Evolutionary conservation across 1,284 basidiomycete genomes (phyloP).

Genomic region (Puccinia triticina): DNA sequence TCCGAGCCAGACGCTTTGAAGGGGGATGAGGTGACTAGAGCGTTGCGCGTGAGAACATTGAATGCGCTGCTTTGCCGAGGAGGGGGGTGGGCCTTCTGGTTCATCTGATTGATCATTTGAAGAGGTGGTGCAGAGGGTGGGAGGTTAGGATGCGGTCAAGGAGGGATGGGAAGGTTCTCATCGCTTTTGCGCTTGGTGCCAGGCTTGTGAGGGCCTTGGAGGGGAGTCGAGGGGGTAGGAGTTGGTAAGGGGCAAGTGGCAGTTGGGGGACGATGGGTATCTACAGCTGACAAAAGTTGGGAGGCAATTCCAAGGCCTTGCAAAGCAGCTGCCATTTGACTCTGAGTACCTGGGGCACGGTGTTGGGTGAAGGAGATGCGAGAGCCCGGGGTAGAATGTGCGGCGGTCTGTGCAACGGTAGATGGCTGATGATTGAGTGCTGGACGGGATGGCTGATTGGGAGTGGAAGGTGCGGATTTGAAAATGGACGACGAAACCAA

Average conservation of each 20-base stretch:
- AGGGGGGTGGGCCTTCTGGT: slow-evolving; percentile 20
- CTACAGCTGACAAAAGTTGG: slow-evolving; percentile 11
- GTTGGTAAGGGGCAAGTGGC: not conserved
- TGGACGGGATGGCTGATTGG: not conserved
- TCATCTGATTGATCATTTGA: slow-evolving; percentile 17
- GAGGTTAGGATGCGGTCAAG: slow-evolving; percentile 34
- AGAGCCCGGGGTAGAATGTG: slow-evolving; percentile 4
- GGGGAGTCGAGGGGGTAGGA: not conserved
- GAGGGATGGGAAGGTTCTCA: slow-evolving; percentile 44
- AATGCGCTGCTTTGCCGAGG: slow-evolving; percentile 35
- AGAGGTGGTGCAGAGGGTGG: slow-evolving; percentile 35
- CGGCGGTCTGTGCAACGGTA: not conserved
- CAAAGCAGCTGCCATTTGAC: slow-evolving; percentile 50
- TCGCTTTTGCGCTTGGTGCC: slow-evolving; percentile 45
- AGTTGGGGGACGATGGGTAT: not conserved
- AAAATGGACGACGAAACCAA: slow-evolving; percentile 45
- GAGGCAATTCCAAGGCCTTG: slow-evolving; percentile 37
- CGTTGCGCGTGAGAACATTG: slow-evolving; percentile 43
- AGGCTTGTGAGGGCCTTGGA: not conserved
- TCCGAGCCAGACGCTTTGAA: slow-evolving; percentile 32
- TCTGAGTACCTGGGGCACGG: slow-evolving; percentile 28
- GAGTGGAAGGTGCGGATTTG: slow-evolving; percentile 30
- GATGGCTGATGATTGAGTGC: not conserved
- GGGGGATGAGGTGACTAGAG: slow-evolving; percentile 49
- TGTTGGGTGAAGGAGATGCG: slow-evolving; percentile 6